Evolutionary conservation across 2,329 filamentous ascomycete species (phyloP).

Genomic region (Colletotrichum viniferum): DNA sequence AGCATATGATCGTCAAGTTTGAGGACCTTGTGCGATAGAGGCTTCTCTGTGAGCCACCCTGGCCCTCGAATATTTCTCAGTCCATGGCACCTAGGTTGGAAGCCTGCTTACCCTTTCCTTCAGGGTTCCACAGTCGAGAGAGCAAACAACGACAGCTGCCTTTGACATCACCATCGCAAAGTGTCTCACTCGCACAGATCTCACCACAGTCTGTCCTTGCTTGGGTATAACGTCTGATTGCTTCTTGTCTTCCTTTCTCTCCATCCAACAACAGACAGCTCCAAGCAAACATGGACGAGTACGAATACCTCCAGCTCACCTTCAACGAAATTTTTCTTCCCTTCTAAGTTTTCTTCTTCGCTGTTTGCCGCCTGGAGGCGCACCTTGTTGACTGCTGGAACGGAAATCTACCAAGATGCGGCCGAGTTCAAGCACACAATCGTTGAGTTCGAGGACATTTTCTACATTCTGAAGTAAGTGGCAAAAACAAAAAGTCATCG

Average conservation of each 20-base stretch:
- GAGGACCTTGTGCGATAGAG: too few species aligned
- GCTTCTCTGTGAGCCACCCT: too few species aligned
- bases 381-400: too few species aligned
- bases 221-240: neutral
- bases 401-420: conserved; percentile 20
- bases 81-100: neutral
- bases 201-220: neutral
- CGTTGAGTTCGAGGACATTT: conserved; percentile 16
- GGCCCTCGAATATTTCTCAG: too few species aligned
- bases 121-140: neutral
- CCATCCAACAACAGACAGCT: neutral
- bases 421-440: conserved; percentile 24
- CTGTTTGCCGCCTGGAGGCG: too few species aligned
- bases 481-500: neutral
- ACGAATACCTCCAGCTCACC: conserved; percentile 75
- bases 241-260: neutral
- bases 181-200: conserved; percentile 3
- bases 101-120: neutral
- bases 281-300: conserved; percentile 58
- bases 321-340: too few species aligned
- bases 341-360: too few species aligned
- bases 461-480: conserved; percentile 21
- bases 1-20: conserved; percentile 20
- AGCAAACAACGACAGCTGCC: neutral
- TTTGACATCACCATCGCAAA: conserved; percentile 11